Evolutionary conservation across 225 moss, liverwort and hornwort genomes (phyloP), one percentile per base, ranked within the genome.

Genomic region (Pleurozium schreberi): DNA sequence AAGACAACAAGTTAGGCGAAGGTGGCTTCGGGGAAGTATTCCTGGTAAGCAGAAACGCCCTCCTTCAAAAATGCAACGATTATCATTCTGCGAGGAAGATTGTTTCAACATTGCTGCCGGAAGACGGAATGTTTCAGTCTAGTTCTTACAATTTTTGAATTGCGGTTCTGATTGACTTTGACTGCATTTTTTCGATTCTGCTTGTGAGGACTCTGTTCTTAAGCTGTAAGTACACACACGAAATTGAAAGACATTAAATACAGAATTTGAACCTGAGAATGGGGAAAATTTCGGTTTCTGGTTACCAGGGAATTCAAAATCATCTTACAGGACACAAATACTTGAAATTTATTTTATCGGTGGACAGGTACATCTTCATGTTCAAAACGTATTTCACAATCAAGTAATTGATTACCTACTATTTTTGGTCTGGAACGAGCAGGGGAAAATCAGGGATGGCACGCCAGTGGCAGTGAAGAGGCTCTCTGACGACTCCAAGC

Each of bases 21-120:
- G 96, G 96, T 87, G 96, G 94, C 74, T 95, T 96, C 80, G 96
- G 96, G 55, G 94, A 92, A 79, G 96, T 96, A 49, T 94, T 92
- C 61, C 91, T 95, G 92, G 96, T 96, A 87, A 28, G 43, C 63
- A 33, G 61, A 81, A 59, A 63, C 38, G 16, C 34, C 80, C 36
- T 60, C 52, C 61, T 81, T 45, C 65, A 85, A 62, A 61, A 47
- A 77, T 59, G 60, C 78, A 21, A 64, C 79, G 63, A 13, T 63
- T 42, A 47, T 86, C 57, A n/a, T 75, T 57, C 80, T 85, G 47
- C 34, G n/a, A 57, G 77, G 57, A 74, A 59, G 34, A 36, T 34
- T 47, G 34, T 30, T 70, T 75, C 75, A 62, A 49, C 20, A 53
- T 22, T 52, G 40, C 10, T 86, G 63, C 22, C 52, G 77, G 64